Conservation (phyloP, 78 protist genomes). For the Cavenderia fasciculata region DNA sequence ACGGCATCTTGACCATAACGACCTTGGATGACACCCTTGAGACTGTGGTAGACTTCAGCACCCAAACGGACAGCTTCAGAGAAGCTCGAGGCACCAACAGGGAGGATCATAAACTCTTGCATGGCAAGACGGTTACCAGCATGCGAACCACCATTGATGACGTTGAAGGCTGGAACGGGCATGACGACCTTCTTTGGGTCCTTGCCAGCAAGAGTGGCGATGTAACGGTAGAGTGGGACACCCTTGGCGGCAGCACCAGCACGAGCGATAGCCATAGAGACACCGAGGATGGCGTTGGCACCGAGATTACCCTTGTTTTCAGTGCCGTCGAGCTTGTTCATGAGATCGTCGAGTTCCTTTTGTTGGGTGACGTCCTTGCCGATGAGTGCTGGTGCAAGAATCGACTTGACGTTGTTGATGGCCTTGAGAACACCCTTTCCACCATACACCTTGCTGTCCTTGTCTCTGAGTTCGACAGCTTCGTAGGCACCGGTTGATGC, state of each 20-base stretch:
- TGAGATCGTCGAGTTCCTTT: conserved; percentile 90
- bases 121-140: conserved; percentile 98
- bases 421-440: conserved; percentile 99
- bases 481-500: conserved; percentile 99
- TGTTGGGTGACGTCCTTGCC: conserved; percentile 91
- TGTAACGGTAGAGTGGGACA: conserved; percentile 96
- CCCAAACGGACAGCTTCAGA: conserved; percentile 96
- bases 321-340: conserved; percentile 96
- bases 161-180: conserved; percentile 99
- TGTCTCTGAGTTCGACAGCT: conserved; percentile 90
- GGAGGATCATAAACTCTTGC: conserved; percentile 99
- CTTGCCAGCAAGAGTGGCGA: conserved; percentile 81
- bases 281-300: conserved; percentile 99
- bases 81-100: conserved; percentile 94
- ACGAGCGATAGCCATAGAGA: conserved; percentile 97
- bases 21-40: conserved; percentile 91
- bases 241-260: conserved; percentile 96
- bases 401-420: conserved; percentile 91
- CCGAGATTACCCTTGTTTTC: conserved; percentile 96
- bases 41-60: conserved; percentile 97
- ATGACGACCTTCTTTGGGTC: conserved; percentile 83
- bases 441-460: conserved; percentile 86
- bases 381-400: conserved; percentile 91
- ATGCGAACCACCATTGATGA: conserved; percentile 99
- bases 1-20: conserved; percentile 89